A percentile compares a stretch with the other conserved stretches of the same genome.
Conservation (phyloP, 1,284 basidiomycete species). For the Fomitopsis schrenkii region DNA sequence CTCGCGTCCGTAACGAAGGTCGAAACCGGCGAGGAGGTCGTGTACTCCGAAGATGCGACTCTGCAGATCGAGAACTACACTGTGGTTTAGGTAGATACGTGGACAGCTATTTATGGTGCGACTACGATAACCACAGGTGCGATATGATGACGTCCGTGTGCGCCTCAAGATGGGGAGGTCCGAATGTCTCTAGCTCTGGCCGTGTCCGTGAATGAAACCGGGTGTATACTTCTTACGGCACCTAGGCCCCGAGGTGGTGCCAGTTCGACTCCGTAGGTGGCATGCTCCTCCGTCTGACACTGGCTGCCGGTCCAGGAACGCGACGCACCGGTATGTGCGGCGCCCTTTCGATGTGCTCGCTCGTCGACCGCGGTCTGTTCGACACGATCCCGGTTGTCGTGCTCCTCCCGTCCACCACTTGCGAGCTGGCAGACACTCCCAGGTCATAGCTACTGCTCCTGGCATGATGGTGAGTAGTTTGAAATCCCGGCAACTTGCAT, state of each 20-base stretch:
- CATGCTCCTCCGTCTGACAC: not conserved
- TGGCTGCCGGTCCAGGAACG: not conserved
- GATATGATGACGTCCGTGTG: not conserved
- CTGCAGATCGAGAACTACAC: constrained; percentile 71
- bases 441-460: not conserved
- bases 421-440: not conserved
- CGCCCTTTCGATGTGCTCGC: not conserved
- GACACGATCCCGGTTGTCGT: too few species aligned
- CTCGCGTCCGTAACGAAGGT: constrained; percentile 56
- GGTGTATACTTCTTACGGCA: too few species aligned
- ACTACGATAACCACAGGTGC: not conserved
- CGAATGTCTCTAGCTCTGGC: too few species aligned
- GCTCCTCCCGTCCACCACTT: not conserved
- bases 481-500: constrained; percentile 3
- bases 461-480: not conserved
- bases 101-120: constrained; percentile 1
- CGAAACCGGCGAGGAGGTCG: constrained; percentile 55
- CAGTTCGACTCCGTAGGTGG: not conserved
- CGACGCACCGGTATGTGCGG: not conserved
- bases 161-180: not conserved
- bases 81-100: constrained; percentile 19
- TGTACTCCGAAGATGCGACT: constrained; percentile 78
- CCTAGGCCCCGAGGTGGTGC: too few species aligned
- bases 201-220: too few species aligned
- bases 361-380: not conserved